phyloP scores from a whole-genome alignment of 805 yeast genomes.

The Candida vaughaniae region DNA sequence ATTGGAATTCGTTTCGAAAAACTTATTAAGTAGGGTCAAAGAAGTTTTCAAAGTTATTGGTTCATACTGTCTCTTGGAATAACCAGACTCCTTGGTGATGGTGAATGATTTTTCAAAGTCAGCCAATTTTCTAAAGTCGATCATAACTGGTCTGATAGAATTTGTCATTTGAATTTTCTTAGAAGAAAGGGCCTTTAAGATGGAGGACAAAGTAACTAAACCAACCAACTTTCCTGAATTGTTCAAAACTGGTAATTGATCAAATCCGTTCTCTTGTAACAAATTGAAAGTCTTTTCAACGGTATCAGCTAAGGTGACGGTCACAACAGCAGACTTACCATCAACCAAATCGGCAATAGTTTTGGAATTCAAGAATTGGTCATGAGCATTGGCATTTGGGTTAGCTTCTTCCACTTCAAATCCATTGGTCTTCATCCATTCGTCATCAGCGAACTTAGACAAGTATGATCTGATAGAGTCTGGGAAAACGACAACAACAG shows the following conservation, averaged over 20 bases:
- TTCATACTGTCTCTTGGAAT: slow-evolving; percentile 64
- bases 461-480: slow-evolving; percentile 84
- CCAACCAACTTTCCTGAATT: slow-evolving; percentile 65
- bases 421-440: slow-evolving; percentile 82
- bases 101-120: slow-evolving; percentile 64
- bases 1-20: slow-evolving; percentile 81
- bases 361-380: slow-evolving; percentile 35
- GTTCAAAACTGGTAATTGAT: slow-evolving; percentile 77
- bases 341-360: slow-evolving; percentile 66
- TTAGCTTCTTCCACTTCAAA: slow-evolving; percentile 55
- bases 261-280: slow-evolving; percentile 74
- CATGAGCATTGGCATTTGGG: slow-evolving; percentile 40
- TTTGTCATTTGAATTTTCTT: slow-evolving; percentile 56
- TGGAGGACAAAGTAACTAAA: slow-evolving; percentile 69
- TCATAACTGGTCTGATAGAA: slow-evolving; percentile 57
- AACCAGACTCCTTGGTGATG: slow-evolving; percentile 53
- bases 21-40: slow-evolving; percentile 65
- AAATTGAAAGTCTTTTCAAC: slow-evolving; percentile 65
- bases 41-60: slow-evolving; percentile 66
- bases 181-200: slow-evolving; percentile 65
- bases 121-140: slow-evolving; percentile 72
- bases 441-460: slow-evolving; percentile 86
- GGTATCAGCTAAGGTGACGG: slow-evolving; percentile 60
- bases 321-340: slow-evolving; percentile 71
- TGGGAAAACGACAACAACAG: slow-evolving; percentile 79